phyloP scores from a whole-genome alignment of 2,329 filamentous ascomycete genomes.

The Ophiostoma himal-ulmi region DNA sequence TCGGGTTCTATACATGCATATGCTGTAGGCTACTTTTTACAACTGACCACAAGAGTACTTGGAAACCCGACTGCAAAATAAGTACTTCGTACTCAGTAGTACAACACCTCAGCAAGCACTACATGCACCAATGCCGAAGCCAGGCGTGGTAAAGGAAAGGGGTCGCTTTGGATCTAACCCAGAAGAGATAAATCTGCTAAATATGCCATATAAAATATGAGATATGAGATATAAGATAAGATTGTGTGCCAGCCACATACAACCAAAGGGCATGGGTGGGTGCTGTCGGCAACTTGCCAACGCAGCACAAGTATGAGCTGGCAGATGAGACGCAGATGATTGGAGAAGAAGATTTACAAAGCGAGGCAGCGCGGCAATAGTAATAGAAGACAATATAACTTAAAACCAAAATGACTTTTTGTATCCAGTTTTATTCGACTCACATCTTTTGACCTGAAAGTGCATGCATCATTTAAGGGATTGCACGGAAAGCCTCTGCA shows the following conservation, averaged over 20 bases:
- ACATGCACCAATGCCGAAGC: background rate
- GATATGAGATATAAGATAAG: background rate
- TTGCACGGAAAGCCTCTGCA: background rate
- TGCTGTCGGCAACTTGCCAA: conserved; percentile 15
- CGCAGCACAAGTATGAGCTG: conserved; percentile 21
- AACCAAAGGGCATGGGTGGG: background rate
- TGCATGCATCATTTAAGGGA: background rate
- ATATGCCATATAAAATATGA: background rate
- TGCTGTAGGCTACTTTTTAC: too few relatives aligned
- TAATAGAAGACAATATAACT: too few relatives aligned
- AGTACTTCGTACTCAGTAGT: background rate
- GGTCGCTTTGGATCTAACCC: background rate
- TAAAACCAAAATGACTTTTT: background rate
- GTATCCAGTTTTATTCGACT: background rate
- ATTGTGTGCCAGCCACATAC: conserved; percentile 10
- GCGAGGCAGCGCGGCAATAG: background rate
- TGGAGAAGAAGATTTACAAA: background rate
- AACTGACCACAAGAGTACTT: too few relatives aligned
- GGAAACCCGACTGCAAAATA: background rate
- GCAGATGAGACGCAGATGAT: conserved; percentile 11
- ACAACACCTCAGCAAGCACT: background rate
- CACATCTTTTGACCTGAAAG: background rate
- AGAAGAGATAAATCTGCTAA: background rate
- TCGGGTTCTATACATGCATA: too few relatives aligned
- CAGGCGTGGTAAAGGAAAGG: background rate